phyloP scores from a whole-genome alignment of 106 monocot genomes.

The Allium cepa region DNA sequence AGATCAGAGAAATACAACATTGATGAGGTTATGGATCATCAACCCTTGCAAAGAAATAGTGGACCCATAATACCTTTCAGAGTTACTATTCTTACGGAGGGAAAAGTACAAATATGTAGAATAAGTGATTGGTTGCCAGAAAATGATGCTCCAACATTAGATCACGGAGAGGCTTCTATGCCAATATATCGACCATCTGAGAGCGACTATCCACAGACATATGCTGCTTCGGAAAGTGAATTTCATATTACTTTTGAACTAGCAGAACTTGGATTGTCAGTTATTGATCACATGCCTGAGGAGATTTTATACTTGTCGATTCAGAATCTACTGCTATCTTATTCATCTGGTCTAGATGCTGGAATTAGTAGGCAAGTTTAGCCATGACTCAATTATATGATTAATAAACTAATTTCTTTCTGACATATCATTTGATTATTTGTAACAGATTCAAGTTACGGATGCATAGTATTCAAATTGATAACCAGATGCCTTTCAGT shows the following conservation, averaged over 20 bases:
- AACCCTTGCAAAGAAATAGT: conserved; percentile 32
- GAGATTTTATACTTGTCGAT: conserved; percentile 81
- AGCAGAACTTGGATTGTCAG: conserved; percentile 69
- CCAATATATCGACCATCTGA: conserved; percentile 40
- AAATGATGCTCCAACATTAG: conserved; percentile 18
- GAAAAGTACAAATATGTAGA: conserved; percentile 47
- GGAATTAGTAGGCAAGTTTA: conserved; percentile 76
- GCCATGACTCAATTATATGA: background rate
- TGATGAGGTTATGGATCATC: conserved; percentile 69
- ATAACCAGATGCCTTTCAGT: conserved; percentile 90
- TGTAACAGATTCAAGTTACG: conserved; percentile 74
- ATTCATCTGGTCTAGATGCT: conserved; percentile 85
- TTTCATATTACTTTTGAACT: conserved; percentile 82
- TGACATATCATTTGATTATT: conserved; percentile 10
- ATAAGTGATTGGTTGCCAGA: conserved; percentile 89
- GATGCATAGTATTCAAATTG: conserved; percentile 69
- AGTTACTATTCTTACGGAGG: conserved; percentile 63
- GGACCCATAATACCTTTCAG: conserved; percentile 44
- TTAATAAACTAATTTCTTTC: background rate
- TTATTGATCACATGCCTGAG: conserved; percentile 90
- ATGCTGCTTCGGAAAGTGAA: conserved; percentile 48
- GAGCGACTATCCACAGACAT: conserved; percentile 29
- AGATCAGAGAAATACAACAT: conserved; percentile 64
- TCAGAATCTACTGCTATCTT: conserved; percentile 59
- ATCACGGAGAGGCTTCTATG: conserved; percentile 18